Evolutionary conservation across 345 rosid species (phyloP).

Genomic region (Eucalyptus fibrosa): DNA sequence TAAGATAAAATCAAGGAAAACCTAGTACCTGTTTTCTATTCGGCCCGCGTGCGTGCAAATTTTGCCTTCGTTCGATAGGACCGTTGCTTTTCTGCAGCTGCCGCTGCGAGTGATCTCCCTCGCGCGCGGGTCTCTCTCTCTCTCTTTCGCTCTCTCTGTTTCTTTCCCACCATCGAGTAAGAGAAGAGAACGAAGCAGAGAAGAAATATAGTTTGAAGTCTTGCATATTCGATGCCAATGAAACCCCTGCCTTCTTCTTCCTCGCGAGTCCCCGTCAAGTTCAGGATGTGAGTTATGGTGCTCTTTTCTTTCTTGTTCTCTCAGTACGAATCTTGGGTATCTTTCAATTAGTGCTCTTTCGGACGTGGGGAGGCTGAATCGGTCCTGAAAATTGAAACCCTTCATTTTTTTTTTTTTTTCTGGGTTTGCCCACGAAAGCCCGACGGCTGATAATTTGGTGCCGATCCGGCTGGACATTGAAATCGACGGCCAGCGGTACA

Average conservation of each 20-base stretch:
- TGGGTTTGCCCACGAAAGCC: conserved; percentile 19
- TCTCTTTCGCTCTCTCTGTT: background rate
- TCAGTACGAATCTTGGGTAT: background rate
- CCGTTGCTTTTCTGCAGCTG: background rate
- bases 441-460: conserved; percentile 75
- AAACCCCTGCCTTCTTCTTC: conserved; percentile 29
- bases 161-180: background rate
- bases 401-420: background rate
- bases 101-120: background rate
- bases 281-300: conserved; percentile 51
- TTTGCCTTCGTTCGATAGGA: background rate
- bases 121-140: background rate
- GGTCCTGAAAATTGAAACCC: background rate
- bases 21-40: background rate
- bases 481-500: conserved; percentile 78
- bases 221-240: conserved; percentile 20
- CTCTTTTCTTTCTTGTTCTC: background rate
- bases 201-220: background rate
- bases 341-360: background rate
- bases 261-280: conserved; percentile 51
- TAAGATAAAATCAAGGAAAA: background rate
- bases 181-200: background rate
- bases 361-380: background rate
- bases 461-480: conserved; percentile 88
- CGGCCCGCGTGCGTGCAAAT: background rate